Evolutionary conservation across 306 rosid genomes (phyloP), one percentile per base, ranked within the genome.

Genomic region (Ziziphus jujuba): DNA sequence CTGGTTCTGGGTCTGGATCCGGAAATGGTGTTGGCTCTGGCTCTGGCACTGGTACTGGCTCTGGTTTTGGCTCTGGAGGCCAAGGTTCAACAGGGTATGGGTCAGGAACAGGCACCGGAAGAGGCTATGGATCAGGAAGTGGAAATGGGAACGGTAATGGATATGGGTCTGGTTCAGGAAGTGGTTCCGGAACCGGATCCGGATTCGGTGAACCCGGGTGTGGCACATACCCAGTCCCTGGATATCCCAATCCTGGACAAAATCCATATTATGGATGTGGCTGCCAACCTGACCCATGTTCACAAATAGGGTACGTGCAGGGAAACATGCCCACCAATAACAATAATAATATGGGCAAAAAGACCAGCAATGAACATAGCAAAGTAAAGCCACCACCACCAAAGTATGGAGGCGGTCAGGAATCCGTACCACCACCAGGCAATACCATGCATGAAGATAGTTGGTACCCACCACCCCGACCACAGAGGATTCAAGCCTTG

Each of bases 1-100:
- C 13, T 0, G 67, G 66, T 4, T 15, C 19, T 1, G 69, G 64
- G 0, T 3, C 31, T 3, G 53, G 63, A 12, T 9, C 15, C 2
- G 48, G 68, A 9, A 47, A 66, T 21, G 71, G 71, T 8, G 43
- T 2, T 8, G 61, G 15, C 49, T 10, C 7, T 48, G 62, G 61
- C 21, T 20, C 7, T 21, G 59, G 52, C 7, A 11, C 1, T 47
- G 25, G 65, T 20, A 20, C 14, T 14, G 64, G 56, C 17, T 19
- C 4, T 5, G 67, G 67, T 6, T 2, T 21, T 58, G 62, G 72
- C 2, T 11, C 9, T 2, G 40, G 66, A 5, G 28, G 50, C 6
- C 5, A 14, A 1, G 25, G 56, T 0, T 44, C 49, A 13, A 13
- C 17, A 6, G 25, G 44, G 21, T 14, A 10, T 64, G 69, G 69